phyloP scores from a whole-genome alignment of 345 rosid species.

The Syzygium aqueum region DNA sequence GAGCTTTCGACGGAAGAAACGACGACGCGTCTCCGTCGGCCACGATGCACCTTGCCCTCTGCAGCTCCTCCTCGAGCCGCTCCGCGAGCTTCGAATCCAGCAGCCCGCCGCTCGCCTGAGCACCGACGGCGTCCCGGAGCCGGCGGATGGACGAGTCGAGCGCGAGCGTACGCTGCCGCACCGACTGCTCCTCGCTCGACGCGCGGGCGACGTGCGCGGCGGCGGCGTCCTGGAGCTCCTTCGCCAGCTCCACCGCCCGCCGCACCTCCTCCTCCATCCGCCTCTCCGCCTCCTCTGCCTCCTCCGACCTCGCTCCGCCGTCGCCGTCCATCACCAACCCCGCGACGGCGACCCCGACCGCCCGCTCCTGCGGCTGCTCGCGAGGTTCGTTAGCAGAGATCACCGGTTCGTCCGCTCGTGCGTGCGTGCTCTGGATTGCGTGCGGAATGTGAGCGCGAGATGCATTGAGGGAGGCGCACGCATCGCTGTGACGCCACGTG shows the following conservation, averaged over 20 bases:
- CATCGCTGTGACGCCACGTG: not conserved
- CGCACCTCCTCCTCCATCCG: slow-evolving; percentile 56
- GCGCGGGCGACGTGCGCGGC: slow-evolving; percentile 37
- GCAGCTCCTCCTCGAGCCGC: slow-evolving; percentile 82
- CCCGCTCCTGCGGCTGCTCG: not conserved
- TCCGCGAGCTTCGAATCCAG: slow-evolving; percentile 47
- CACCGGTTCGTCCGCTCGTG: not conserved
- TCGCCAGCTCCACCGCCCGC: slow-evolving; percentile 55
- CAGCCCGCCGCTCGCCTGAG: not conserved
- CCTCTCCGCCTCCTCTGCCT: slow-evolving; percentile 5
- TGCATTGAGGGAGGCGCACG: not conserved
- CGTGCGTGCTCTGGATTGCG: not conserved
- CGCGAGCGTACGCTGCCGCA: slow-evolving; percentile 55
- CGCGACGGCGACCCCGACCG: not conserved
- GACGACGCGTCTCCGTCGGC: slow-evolving; percentile 78
- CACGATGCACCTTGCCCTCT: slow-evolving; percentile 58
- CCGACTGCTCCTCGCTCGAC: slow-evolving; percentile 54
- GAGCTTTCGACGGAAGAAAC: slow-evolving; percentile 65
- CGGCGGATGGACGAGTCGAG: slow-evolving; percentile 70
- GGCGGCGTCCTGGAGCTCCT: slow-evolving; percentile 69
- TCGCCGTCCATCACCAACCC: not conserved
- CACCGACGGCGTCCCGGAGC: slow-evolving; percentile 31
- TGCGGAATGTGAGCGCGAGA: not conserved
- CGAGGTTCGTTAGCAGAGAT: not conserved
- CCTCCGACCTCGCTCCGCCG: not conserved